A percentile compares a stretch with the other conserved stretches of the same genome.
These are phyloP conservation scores for Xylaria sp. DNA, from an alignment of 2,329 filamentous ascomycete genomes.

Conservation along the genomic window DNA sequence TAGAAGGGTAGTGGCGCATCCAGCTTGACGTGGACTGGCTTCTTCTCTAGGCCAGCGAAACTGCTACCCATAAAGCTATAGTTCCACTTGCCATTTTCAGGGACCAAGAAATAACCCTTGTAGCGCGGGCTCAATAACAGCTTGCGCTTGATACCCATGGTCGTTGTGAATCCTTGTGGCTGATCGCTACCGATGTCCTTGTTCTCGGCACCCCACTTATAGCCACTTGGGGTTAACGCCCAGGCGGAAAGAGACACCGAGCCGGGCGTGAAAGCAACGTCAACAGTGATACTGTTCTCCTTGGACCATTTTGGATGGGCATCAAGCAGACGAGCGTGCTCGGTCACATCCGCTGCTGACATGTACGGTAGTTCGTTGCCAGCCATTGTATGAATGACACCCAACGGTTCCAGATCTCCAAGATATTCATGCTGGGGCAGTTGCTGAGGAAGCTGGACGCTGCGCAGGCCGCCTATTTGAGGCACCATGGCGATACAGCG, in stretches of 20 bases:
- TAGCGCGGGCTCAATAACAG: constrained; percentile 92
- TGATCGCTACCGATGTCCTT: constrained; percentile 92
- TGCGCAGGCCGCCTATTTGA: constrained; percentile 92
- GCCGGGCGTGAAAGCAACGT: constrained; percentile 94
- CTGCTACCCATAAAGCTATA: constrained; percentile 97
- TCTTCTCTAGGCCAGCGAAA: constrained; percentile 91
- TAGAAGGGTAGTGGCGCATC: constrained; percentile 93
- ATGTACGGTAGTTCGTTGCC: constrained; percentile 97
- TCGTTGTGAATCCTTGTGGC: constrained; percentile 90
- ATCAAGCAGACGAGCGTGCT: constrained; percentile 90
- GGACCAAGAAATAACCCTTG: constrained; percentile 94
- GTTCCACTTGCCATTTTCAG: constrained; percentile 92
- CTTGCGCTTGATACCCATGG: constrained; percentile 95
- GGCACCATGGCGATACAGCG: constrained; percentile 97
- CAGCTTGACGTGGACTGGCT: constrained; percentile 88
- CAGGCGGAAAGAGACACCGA: constrained; percentile 95
- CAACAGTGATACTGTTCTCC: constrained; percentile 92
- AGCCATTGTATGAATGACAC: constrained; percentile 93
- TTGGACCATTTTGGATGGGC: constrained; percentile 82
- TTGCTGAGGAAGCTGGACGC: constrained; percentile 89
- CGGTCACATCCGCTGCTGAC: constrained; percentile 93
- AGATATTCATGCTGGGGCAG: constrained; percentile 94
- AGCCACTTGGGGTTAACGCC: constrained; percentile 89
- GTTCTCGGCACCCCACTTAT: constrained; percentile 98
- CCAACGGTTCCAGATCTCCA: constrained; percentile 85